Evolutionary conservation across 2,329 filamentous ascomycete genomes (phyloP).

Genomic region (Alternaria rosae): DNA sequence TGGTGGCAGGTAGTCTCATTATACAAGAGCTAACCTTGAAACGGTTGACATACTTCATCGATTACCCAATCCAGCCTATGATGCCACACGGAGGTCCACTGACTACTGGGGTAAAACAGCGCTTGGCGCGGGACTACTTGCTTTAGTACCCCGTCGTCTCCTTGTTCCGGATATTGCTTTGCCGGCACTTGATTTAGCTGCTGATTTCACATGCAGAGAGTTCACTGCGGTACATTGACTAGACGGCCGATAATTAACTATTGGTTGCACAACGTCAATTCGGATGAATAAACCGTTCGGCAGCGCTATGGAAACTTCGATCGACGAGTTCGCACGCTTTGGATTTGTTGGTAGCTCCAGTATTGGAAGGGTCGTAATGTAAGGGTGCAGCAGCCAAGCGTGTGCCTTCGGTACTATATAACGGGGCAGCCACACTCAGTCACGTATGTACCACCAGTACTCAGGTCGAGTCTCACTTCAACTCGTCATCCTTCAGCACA

Average conservation of each 20-base stretch:
- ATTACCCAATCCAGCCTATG: neutral
- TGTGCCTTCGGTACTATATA: neutral
- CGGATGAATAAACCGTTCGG: slow-evolving; percentile 3
- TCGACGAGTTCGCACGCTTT: neutral
- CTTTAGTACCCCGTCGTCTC: neutral
- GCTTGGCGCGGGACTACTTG: neutral
- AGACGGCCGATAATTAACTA: neutral
- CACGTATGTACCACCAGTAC: neutral
- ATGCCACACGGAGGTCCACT: neutral
- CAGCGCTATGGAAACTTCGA: slow-evolving; percentile 3
- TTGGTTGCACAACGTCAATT: slow-evolving; percentile 16
- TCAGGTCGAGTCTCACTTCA: neutral
- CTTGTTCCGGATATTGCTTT: slow-evolving; percentile 5
- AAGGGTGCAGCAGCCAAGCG: slow-evolving; percentile 9
- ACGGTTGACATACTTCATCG: neutral
- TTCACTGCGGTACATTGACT: neutral
- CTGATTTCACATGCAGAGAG: neutral
- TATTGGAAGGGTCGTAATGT: slow-evolving; percentile 4
- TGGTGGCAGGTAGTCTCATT: neutral
- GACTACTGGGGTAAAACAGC: neutral
- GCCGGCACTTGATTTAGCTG: neutral
- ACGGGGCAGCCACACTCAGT: neutral
- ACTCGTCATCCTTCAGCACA: neutral
- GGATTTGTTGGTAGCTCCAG: neutral
- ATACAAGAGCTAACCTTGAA: neutral